These are phyloP conservation scores for Phaeosphaeriaceae sp. DNA, from an alignment of 2,329 filamentous ascomycete genomes.

Conservation along the genomic window DNA sequence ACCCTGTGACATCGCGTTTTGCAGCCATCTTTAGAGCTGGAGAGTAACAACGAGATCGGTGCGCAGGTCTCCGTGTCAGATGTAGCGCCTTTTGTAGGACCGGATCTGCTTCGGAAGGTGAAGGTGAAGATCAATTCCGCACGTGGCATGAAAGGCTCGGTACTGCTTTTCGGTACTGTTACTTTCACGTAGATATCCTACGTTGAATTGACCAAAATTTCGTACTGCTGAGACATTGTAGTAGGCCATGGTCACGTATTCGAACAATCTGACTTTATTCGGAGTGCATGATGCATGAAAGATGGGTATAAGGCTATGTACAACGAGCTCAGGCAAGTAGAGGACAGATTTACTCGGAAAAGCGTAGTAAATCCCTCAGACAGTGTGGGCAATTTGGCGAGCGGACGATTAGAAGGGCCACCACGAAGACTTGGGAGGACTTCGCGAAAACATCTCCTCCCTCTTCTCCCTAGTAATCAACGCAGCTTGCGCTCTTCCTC, in stretches of 20 bases:
- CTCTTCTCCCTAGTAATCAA: constrained; percentile 24
- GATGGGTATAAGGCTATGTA: constrained; percentile 3
- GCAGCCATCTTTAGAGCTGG: constrained; percentile 12
- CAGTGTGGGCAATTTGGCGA: too few species aligned
- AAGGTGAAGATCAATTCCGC: not conserved
- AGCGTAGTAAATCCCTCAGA: constrained; percentile 7
- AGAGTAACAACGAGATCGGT: constrained; percentile 26
- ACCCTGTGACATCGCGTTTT: not conserved
- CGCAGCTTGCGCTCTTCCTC: constrained; percentile 37
- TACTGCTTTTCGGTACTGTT: not conserved
- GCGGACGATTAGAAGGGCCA: constrained; percentile 11
- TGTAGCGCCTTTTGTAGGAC: constrained; percentile 7
- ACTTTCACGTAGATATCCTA: not conserved
- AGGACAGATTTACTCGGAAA: too few species aligned
- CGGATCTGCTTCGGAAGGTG: not conserved
- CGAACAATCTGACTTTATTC: too few species aligned
- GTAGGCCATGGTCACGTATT: too few species aligned
- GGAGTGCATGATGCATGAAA: not conserved
- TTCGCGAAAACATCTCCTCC: constrained; percentile 25
- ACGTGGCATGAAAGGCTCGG: not conserved
- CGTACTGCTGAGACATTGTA: too few species aligned
- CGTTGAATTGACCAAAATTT: too few species aligned
- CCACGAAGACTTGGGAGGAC: constrained; percentile 20
- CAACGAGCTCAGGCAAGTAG: not conserved
- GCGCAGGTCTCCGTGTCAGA: constrained; percentile 28